phyloP scores from a whole-genome alignment of 2,329 filamentous ascomycete species.

The Apiospora phragmitis region DNA sequence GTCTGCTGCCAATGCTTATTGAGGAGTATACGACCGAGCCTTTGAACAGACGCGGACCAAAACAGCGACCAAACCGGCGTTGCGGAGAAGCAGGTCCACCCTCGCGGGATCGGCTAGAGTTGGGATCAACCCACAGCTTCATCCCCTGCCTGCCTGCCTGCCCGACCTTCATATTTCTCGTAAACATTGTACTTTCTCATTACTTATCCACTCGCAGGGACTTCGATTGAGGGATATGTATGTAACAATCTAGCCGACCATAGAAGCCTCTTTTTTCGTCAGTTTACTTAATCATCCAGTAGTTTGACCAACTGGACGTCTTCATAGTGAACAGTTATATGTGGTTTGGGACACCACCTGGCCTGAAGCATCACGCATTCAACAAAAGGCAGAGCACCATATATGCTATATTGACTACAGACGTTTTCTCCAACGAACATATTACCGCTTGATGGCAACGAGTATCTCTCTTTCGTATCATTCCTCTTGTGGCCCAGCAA shows the following conservation, averaged over 20 bases:
- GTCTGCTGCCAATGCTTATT: neutral
- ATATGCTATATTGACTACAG: neutral
- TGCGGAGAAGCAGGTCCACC: neutral
- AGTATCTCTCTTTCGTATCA: neutral
- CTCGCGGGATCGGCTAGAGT: no score
- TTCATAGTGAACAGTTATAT: neutral
- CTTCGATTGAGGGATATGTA: no score
- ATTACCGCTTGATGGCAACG: neutral
- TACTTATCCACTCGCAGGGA: no score
- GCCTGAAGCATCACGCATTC: neutral
- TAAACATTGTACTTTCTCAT: no score
- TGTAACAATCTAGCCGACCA: no score
- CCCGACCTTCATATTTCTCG: no score
- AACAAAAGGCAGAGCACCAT: neutral
- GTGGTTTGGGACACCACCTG: neutral
- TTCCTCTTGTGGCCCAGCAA: neutral
- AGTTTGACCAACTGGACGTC: neutral
- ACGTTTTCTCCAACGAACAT: neutral
- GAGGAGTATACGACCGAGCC: no score
- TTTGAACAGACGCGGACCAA: no score
- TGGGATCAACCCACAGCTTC: neutral
- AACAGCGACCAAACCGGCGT: no score
- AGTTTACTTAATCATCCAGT: neutral
- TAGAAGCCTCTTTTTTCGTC: neutral
- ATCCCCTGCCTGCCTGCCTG: no score